Evolutionary conservation across 768 basidiomycete species (phyloP).

Genomic region (Wakefieldia striispora): DNA sequence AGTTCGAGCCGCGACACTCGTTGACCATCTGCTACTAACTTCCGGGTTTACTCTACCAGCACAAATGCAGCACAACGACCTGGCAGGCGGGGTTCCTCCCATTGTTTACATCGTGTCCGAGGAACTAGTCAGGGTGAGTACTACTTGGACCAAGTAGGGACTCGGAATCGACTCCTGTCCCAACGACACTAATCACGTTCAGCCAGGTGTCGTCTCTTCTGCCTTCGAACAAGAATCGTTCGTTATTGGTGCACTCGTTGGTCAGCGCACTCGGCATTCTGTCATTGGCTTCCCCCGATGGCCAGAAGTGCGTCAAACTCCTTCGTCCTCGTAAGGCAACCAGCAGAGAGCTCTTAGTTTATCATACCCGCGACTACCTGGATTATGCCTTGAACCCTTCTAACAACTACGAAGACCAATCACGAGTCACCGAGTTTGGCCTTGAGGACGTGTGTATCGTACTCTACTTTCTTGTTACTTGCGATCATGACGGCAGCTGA

Average conservation of each 20-base stretch:
- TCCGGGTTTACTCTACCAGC: too few species aligned
- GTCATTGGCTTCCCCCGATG: conserved; percentile 25
- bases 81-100: neutral
- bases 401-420: conserved; percentile 23
- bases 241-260: conserved; percentile 63
- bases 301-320: conserved; percentile 36
- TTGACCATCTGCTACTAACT: too few species aligned
- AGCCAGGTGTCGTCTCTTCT: conserved; percentile 51
- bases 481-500: conserved; percentile 1
- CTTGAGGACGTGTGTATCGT: conserved; percentile 50
- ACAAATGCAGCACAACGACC: conserved; percentile 9
- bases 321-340: conserved; percentile 56
- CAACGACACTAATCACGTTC: too few species aligned
- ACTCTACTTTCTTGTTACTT: neutral
- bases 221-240: conserved; percentile 68
- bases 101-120: conserved; percentile 57
- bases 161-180: neutral
- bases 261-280: conserved; percentile 53
- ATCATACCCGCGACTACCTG: conserved; percentile 73
- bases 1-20: too few species aligned
- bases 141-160: neutral
- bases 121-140: conserved; percentile 50
- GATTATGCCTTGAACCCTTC: conserved; percentile 48
- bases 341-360: conserved; percentile 54
- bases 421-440: conserved; percentile 45